Base-by-base conservation (phyloP, 2,329 filamentous ascomycete species). In the Curvularia verruculosa region DNA sequence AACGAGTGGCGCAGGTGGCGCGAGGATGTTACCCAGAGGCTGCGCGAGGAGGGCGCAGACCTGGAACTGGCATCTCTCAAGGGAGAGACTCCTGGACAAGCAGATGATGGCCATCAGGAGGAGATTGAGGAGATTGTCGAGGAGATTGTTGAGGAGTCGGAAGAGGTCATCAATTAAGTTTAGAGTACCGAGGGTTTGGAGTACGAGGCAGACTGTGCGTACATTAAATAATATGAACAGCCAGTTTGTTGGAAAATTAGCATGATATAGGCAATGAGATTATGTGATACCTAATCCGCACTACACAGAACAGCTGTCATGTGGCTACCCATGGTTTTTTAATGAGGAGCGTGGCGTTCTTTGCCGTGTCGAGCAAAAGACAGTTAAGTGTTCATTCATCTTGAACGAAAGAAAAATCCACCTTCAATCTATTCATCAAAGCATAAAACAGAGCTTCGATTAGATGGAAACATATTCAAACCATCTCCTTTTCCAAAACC, bases 1-100 rank as follows among this genome's bases (percentile, higher is more conserved):
- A 86, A 89, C 66, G 94, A 98, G 80, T 99, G 95, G 95, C 78
- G 88, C 69, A 86, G 86, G 55, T 99, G 93, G 92, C 85, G 92
- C 74, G 86, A 87, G 70, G 82, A 84, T 65, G 87, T 90, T 78
- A 84, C 84, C 64, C 83, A 85, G 68, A 87, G 96, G 70, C 76
- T 94, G 29, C 62, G 72, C 31, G 73, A 74, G 51, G 87, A 88
- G 67, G 84, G 82, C 61, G 79, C 88, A 19, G 71, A 71, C 31
- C 78, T 87, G 59, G 84, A 85, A 67, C 80, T 83, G 56, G 84
- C 85, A 77, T 82, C 81, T 72, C 80, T 84, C 8, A 76, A 74
- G 54, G 74, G 77, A 58, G 69, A 80, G 71, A 77, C 62, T 8
- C 67, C 67, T 13, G 67, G 67, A 13, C 56, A 75, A 63, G 76